Evolutionary conservation across 176 grass and related monocot genomes (phyloP), one percentile per base, ranked within the genome.

Genomic region (Rhipidocladum racemiflorum): DNA sequence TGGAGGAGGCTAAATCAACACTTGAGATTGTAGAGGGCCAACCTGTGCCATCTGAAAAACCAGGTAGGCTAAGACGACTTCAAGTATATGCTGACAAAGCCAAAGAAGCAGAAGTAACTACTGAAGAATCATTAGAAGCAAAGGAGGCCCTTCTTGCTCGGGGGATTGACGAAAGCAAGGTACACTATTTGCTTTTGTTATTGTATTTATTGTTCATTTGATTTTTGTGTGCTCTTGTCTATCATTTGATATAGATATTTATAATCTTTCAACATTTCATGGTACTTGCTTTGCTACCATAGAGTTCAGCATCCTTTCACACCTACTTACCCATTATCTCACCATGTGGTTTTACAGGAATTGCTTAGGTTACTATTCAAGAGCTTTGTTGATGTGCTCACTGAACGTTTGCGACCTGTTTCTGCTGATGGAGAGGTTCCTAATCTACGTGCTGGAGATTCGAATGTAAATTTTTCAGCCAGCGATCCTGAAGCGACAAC

Each of bases 111-210:
- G 91, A 91, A 79, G 72, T 68, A 63, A 42, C 39, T 34, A 67
- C 60, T n/a, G 74, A 71, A 68, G 91, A 95, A 81, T 91, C 88
- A 59, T 84, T 99, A 77, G 96, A 93, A 88, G 87, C 86, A 60
- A 99, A 95, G 79, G 89, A 78, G 59, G 82, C 70, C 73, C 71
- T 89, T 36, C 87, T 95, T 90, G 75, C 83, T 88, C 70, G 76
- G 85, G 92, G 87, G 24, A 64, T 90, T 46, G 96, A 93, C 61
- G 96, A 95, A 95, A 93, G 84, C 89, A 95, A 99, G 89, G 96
- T 93, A 39, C 17, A 12, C 70, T 71, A 54, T 90, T 61, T 67
- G 36, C 36, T 73, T 78, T 80, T 68, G 23, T 55, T 80, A 39
- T 50, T 40, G 68, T 45, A 20, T 48, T 35, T 48, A 67, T 21